phyloP scores from a whole-genome alignment of 2,329 filamentous ascomycete genomes.

The Byssothecium circinans region DNA sequence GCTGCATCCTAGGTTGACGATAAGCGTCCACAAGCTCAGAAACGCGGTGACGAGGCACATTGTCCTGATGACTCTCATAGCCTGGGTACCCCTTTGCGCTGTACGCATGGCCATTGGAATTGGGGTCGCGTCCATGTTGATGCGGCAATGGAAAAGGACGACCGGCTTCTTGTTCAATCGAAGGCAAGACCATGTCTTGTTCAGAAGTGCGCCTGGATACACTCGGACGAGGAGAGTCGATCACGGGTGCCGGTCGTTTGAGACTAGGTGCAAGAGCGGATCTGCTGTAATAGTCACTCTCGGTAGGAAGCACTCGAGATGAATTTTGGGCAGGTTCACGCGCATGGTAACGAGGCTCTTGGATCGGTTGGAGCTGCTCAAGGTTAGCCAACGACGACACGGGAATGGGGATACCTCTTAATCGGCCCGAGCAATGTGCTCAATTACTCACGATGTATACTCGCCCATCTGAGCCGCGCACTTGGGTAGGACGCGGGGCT shows the following conservation, averaged over 20 bases:
- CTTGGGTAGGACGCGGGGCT: constrained; percentile 16
- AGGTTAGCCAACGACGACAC: constrained; percentile 21
- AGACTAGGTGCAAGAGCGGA: constrained; percentile 10
- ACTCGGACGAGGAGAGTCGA: background rate
- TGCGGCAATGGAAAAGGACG: constrained; percentile 14
- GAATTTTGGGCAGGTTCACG: constrained; percentile 7
- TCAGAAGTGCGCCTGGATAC: constrained; percentile 11
- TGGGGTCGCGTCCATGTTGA: background rate
- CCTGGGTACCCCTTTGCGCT: background rate
- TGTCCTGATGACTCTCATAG: background rate
- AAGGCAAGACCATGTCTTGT: constrained; percentile 37
- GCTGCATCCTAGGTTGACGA: constrained; percentile 13
- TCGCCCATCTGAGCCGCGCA: constrained; percentile 32
- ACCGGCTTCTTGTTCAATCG: constrained; percentile 34
- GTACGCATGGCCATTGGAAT: constrained; percentile 9
- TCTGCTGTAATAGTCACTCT: constrained; percentile 18
- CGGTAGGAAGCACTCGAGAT: constrained; percentile 6
- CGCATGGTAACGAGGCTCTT: constrained; percentile 14
- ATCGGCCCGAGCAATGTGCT: constrained; percentile 17
- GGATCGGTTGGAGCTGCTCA: constrained; percentile 34
- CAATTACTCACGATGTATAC: constrained; percentile 39
- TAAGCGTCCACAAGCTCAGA: constrained; percentile 13
- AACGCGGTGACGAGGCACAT: constrained; percentile 1
- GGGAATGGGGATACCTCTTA: constrained; percentile 10
- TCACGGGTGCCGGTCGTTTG: background rate